Percentiles rank a stretch among this genome's conserved stretches.
Conservation (phyloP, 352 stramenopile species). For the Globisporangium viniferum region DNA sequence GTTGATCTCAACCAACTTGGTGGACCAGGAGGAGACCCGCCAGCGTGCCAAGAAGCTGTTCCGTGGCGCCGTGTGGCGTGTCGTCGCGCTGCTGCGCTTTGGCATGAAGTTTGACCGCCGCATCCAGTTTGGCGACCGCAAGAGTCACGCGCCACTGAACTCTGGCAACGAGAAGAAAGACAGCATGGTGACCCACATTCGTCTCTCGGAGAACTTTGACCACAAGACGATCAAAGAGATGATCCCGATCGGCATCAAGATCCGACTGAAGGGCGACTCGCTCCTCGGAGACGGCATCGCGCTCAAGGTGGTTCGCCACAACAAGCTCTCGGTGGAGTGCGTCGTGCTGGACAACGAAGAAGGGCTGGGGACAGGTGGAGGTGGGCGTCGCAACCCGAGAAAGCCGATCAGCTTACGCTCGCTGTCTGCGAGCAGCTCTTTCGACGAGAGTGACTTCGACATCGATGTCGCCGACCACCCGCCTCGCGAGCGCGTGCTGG, state of each 20-base stretch:
- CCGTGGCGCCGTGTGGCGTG: constrained; percentile 78
- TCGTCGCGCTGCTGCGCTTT: constrained; percentile 85
- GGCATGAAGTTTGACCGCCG: constrained; percentile 86
- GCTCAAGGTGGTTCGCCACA: constrained; percentile 80
- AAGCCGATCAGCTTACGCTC: constrained; percentile 23
- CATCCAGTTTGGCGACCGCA: constrained; percentile 72
- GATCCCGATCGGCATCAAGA: constrained; percentile 83
- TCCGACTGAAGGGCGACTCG: constrained; percentile 74
- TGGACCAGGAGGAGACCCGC: constrained; percentile 81
- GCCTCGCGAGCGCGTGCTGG: constrained; percentile 56
- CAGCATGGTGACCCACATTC: constrained; percentile 69
- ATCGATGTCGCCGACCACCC: constrained; percentile 4
- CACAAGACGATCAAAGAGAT: constrained; percentile 90
- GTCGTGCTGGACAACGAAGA: constrained; percentile 64
- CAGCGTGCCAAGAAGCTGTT: constrained; percentile 83
- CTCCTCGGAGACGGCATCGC: constrained; percentile 70
- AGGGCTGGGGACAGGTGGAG: not conserved
- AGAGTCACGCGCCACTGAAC: constrained; percentile 24
- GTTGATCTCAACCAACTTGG: constrained; percentile 84
- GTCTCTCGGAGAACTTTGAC: constrained; percentile 86
- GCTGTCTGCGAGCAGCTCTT: constrained; percentile 38
- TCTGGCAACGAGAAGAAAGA: constrained; percentile 33
- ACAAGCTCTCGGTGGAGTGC: constrained; percentile 83
- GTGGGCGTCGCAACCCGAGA: not conserved
- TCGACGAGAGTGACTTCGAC: constrained; percentile 34